Base-by-base conservation (phyloP, 176 grass and related monocot species). In the Pontederia crassipes region DNA sequence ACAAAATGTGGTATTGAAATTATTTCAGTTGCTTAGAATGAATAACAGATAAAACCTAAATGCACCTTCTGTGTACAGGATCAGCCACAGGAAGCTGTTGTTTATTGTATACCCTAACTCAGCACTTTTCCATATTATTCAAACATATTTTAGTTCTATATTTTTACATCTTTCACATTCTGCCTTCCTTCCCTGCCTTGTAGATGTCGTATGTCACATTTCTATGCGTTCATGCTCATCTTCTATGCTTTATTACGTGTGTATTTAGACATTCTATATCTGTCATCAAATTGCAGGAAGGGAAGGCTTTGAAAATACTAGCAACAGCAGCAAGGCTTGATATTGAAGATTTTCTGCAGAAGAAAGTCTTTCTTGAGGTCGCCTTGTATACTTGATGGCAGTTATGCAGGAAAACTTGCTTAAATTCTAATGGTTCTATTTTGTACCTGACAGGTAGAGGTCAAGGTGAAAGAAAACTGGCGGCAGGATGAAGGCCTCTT, bases 311-410 rank as follows among this genome's bases (percentile, higher is more conserved):
- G 74, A 97, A 97, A 78, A 75, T 83, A 53, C 53, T 97, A 59
- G 92, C 87, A 63, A 88, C 87, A 63, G 92, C 92, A 57, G 85
- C 92, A 68, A 88, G 92, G 76, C 87, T 97, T 68, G 92, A 97
- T 72, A 88, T 97, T 1, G 92, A 97, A 85, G 92, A 97, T 54
- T 97, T 97, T 70, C 87, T 97, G 52, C 81, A 97, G 26, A 97
- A 97, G 82, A 97, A 97, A 79, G 84, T 91, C 62, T 97, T 75
- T 75, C 92, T 97, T 20, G 92, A 97, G 92, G 92, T 97, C 12
- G 7, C 51, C 10, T 54, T 48, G 24, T 49, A 63, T 65, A 52
- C 1, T 18, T 55, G 11, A 55, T 56, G 9, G 47, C 17, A 59
- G 54, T 74, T 51, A n/a, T 52, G 50, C 11, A n/a, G 8, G 17